Evolutionary conservation across 2,329 filamentous ascomycete species (phyloP), one percentile per base, ranked within the genome.

Genomic region (Penicillium griseofulvum): DNA sequence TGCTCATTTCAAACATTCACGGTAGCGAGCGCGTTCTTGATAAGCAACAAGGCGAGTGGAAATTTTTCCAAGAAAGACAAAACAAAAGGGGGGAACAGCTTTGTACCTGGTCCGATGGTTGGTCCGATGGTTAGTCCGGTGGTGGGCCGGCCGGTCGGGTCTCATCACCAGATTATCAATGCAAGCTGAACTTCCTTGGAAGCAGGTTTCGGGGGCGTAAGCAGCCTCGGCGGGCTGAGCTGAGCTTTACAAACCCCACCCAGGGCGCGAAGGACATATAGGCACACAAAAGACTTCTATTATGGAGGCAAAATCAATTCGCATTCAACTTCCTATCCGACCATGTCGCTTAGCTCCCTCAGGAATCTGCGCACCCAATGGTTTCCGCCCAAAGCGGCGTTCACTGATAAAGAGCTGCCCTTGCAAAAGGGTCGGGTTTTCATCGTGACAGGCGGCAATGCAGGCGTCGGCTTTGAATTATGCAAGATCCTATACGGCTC

Each of bases 401-500:
- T 56, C 17, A 56, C 56, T 9, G 50, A 54, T 22, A 51, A 52
- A 31, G 34, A 56, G 29, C 16, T 59, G 4, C 43, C 47, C 3
- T 31, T 6, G 4, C 55, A 51, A 37, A 4, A 39, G 16, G 47
- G 50, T 8, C 43, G 42, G 12, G 46, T 59, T 2, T 56, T 54
- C 17, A 56, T 56, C 17, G 54, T 56, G n/a, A 59, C 54, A 14
- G 56, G 54, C 1, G 56, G 49, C 12, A 52, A 53, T 33, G 2
- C 36, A 7, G 54, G 54, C 5, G 47, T 59, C 39, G 54, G 56
- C 2, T 54, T 45, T 43, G 56, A 59, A 42, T 43, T 59, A 24
- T 33, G 24, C 54, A 59, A 59, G 50, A 76, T 86, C 3, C 73
- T 87, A 11, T 86, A 85, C 67, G 67, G 71, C 12, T 76, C 75